Base-by-base conservation (phyloP, 2,329 filamentous ascomycete species). In the Escovopsis weberi region DNA sequence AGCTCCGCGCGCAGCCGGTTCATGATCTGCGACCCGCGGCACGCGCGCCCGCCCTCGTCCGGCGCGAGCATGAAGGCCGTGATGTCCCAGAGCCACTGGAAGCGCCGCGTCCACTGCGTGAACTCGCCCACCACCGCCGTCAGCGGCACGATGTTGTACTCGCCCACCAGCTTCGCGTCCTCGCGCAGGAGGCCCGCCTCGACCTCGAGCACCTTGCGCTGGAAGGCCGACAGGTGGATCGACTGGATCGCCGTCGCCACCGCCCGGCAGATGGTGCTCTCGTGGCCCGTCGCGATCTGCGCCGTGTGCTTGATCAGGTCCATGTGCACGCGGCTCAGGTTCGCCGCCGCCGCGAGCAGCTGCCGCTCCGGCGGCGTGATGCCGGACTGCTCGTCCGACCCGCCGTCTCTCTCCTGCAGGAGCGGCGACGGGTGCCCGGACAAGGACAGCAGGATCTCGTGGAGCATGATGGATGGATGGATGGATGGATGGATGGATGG, bases 391-490 rank as follows among this genome's bases (percentile, higher is more conserved):
- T 10, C 28, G 10, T 30, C 28, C 56, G 65, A 59, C 50, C 65
- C 67, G 53, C 68, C 61, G 53, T 63, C 56, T 53, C 67, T 59
- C 52, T 65, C 58, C 59, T 75, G 74, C 66, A 95, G 83, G 58
- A 96, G 76, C 51, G 87, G 82, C 50, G 89, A 95, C 50, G 85
- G 82, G 65, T 96, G 85, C 52, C 91, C 89, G 55, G 88, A 93
- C 63, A 96, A 80, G 61, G 88, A 89, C 63, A 98, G 81, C 63
- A 96, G 79, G 67, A 98, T 86, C 72, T 98, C 91, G 75, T 96
- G 91, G 62, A 98, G 84, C 91, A 98, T 98, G 51, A 51, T 38
- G 15, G 15, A 15, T 15, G 15, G 15, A 15, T 15, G 15, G 37
- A 38, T 6, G 15, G 15, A 15, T 15, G 15, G 15, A 15, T 15